phyloP scores from a whole-genome alignment of 2,329 filamentous ascomycete species.

The Xylariaceae sp. region DNA sequence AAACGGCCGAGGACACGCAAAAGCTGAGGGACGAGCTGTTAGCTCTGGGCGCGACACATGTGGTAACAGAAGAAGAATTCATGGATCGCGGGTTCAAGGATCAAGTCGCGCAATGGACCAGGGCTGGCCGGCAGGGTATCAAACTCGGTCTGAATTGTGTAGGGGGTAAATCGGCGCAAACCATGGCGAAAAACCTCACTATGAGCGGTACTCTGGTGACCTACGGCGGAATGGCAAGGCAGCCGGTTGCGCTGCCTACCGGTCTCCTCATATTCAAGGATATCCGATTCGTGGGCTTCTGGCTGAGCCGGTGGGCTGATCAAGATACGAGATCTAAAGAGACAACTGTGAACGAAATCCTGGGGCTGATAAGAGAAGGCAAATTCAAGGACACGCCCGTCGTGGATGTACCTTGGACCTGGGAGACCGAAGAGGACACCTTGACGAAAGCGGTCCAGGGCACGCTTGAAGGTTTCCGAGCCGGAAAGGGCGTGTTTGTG shows the following conservation, averaged over 20 bases:
- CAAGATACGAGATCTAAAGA: constrained; percentile 68
- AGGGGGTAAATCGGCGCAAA: constrained; percentile 77
- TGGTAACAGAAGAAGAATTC: constrained; percentile 54
- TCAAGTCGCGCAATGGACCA: constrained; percentile 60
- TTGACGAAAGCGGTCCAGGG: constrained; percentile 74
- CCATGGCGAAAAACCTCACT: constrained; percentile 70
- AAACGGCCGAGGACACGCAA: constrained; percentile 59
- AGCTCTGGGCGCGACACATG: constrained; percentile 52
- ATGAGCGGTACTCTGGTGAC: constrained; percentile 75
- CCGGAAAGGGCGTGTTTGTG: constrained; percentile 86
- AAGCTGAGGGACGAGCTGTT: constrained; percentile 48
- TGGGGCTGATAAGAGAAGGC: constrained; percentile 68
- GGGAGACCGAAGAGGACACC: constrained; percentile 67
- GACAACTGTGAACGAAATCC: constrained; percentile 77
- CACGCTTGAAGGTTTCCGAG: constrained; percentile 77
- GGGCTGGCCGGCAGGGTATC: constrained; percentile 67
- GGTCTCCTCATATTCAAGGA: constrained; percentile 92
- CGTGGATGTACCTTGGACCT: constrained; percentile 78
- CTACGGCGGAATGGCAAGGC: constrained; percentile 91
- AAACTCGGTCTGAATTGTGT: constrained; percentile 88
- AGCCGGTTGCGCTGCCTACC: constrained; percentile 77
- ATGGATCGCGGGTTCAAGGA: constrained; percentile 57
- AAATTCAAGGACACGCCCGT: constrained; percentile 81
- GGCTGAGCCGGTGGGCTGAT: constrained; percentile 88
- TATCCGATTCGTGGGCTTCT: constrained; percentile 85